Base-by-base conservation (phyloP, 108 stramenopile genomes). In the Cyclotella kingstonii region DNA sequence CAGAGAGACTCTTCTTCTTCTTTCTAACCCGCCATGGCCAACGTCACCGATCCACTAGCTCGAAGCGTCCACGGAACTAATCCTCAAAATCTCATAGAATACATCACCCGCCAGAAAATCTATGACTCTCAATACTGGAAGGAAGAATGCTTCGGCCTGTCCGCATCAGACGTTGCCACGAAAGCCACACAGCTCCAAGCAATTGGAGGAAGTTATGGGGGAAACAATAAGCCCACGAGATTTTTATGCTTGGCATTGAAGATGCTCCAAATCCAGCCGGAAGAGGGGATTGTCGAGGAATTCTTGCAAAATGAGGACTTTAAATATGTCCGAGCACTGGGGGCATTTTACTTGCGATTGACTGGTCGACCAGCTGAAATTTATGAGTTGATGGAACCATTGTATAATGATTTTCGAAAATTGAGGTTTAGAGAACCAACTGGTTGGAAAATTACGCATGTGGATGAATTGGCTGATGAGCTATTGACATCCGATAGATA, bases 1-100 rank as follows among this genome's bases (percentile, higher is more conserved):
- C n/a, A n/a, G n/a, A n/a, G n/a, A n/a, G n/a, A n/a, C n/a, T n/a
- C n/a, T n/a, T n/a, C n/a, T n/a, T n/a, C n/a, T n/a, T n/a, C n/a
- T n/a, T n/a, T n/a, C n/a, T n/a, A n/a, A n/a, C n/a, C n/a, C n/a
- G n/a, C n/a, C n/a, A 93, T 93, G 91, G 91, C 91, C 40, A 95
- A 95, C 72, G 54, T 87, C 3, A 94, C 95, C 17, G 98, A 98
- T 61, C 90, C 96, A 2, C 73, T 95, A 5, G 94, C 95, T 38
- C 74, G 68, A 4, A 60, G 83, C 21, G 84, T 99, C 23, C 96
- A 98, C 65, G 99, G 99, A 1, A 94, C 94, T n/a, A 95, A 99
- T 66, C 96, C 99, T 31, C 97, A 98, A 78, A 95, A 98, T 62
- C 73, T 99, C 26, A 88, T 99, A 70, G 99, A 99, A 76, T 97